Base-by-base conservation (phyloP, 768 basidiomycete species). In the Boletus huronensis region DNA sequence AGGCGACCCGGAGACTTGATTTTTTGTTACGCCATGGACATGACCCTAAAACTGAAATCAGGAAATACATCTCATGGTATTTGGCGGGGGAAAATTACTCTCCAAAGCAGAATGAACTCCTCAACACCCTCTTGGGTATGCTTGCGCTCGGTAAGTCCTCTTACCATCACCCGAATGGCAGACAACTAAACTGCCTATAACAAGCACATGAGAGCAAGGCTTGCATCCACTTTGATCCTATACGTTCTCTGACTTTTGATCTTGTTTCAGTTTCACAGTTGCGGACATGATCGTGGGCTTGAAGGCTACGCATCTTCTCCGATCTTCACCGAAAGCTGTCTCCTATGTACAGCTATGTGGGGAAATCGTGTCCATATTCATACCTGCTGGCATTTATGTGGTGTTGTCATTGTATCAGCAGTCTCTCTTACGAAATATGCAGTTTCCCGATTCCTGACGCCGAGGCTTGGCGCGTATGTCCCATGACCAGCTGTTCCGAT, bases 361-460 rank as follows among this genome's bases (percentile, higher is more conserved):
- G 5, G 48, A 10, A n/a, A 50, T 41, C 38, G 39, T 34, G 17
- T 41, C 39, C 31, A 26, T 54, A 25, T 53, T 41, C 52, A 29
- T 52, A 25, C 50, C 48, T 3, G 21, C 35, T 5, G 35, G 28
- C 26, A 8, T 36, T 21, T 51, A 53, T 13, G 25, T 34, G 4
- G 38, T 32, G 19, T 53, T 54, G n/a, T 51, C 52, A 41, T 53
- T 34, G 50, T 34, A 35, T 26, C 39, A 34, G 31, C 25, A 21
- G 14, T 21, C n/a, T 28, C 14, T 34, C 39, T 13, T 41, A 54
- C 19, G 39, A 34, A 4, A 41, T 19, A 19, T 54, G 25, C 31
- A 40, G 39, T 26, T 40, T 39, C 51, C 53, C 51, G 25, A 53
- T 53, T 13, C 39, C 25, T 32, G 53, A 39, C 21, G 51, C 26